A percentile compares a stretch with the other conserved stretches of the same genome.
Evolutionary conservation across 305 asterid species (phyloP).

Genomic region (Fraxinus nigra): DNA sequence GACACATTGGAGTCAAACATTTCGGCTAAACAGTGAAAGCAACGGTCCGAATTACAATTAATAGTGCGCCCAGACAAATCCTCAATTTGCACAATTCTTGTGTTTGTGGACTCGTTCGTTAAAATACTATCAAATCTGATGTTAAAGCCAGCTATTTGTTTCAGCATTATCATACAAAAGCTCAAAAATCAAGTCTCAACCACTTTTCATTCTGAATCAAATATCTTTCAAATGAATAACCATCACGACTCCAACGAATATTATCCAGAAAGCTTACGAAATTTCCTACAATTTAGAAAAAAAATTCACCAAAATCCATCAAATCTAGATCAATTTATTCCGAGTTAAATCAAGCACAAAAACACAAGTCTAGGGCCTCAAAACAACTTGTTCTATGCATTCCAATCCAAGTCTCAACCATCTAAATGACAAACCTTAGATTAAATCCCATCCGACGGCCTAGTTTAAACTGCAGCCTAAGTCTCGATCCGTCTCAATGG

Average conservation of each 20-base stretch:
- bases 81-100: slow-evolving; percentile 23
- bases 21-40: no score
- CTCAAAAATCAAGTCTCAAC: slow-evolving; percentile 27
- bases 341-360: slow-evolving; percentile 38
- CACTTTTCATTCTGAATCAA: slow-evolving; percentile 24
- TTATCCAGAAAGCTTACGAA: slow-evolving; percentile 43
- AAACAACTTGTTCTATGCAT: slow-evolving; percentile 13
- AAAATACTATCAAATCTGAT: neutral
- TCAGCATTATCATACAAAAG: slow-evolving; percentile 20
- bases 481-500: slow-evolving; percentile 41
- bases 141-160: slow-evolving; percentile 10
- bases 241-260: slow-evolving; percentile 2
- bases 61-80: no score
- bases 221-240: slow-evolving; percentile 23
- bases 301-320: slow-evolving; percentile 24
- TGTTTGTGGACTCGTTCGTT: slow-evolving; percentile 21
- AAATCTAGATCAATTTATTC: slow-evolving; percentile 30
- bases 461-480: slow-evolving; percentile 32
- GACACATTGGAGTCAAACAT: no score
- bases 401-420: slow-evolving; percentile 29
- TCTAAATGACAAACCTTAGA: slow-evolving; percentile 32
- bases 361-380: slow-evolving; percentile 42
- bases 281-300: slow-evolving; percentile 29
- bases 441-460: slow-evolving; percentile 41
- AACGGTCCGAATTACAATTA: no score